Evolutionary conservation across 306 rosid species (phyloP).

Genomic region (Acacia acuminata): DNA sequence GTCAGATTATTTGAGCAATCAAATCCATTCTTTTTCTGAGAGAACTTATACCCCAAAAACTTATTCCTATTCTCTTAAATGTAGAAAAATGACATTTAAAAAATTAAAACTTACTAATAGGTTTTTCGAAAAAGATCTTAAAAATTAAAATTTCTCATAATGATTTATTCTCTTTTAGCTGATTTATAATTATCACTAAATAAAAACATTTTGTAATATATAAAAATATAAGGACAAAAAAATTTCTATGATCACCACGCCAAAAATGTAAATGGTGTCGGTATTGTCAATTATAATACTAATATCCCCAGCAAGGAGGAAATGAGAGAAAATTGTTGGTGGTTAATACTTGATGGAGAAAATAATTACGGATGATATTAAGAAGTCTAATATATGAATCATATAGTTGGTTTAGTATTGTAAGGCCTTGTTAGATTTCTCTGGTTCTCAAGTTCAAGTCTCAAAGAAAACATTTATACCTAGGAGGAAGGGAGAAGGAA

Average conservation of each 20-base stretch:
- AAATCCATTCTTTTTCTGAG: slow-evolving; percentile 20
- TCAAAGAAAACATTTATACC: no score
- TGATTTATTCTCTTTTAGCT: no score
- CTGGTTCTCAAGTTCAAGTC: fast-evolving
- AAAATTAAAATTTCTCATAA: not conserved
- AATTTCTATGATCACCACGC: not conserved
- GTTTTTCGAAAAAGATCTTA: no score
- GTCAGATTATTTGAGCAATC: not conserved
- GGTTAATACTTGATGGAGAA: not conserved
- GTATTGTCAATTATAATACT: not conserved
- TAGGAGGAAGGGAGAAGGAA: no score
- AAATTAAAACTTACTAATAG: no score
- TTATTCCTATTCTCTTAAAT: not conserved
- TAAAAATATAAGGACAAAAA: no score
- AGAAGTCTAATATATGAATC: not conserved
- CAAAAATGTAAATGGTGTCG: not conserved
- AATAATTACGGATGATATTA: not conserved
- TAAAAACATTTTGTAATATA: no score
- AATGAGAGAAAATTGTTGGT: not conserved
- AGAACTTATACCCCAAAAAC: not conserved
- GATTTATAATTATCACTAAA: not conserved
- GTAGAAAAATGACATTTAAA: not conserved
- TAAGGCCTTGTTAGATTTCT: fast-evolving
- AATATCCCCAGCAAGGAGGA: not conserved
- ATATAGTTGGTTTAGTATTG: no score